Percentiles rank a stretch among this genome's conserved stretches.
phyloP scores from a whole-genome alignment of 2,329 filamentous ascomycete species.

The Ploettnerulaceae sp. region DNA sequence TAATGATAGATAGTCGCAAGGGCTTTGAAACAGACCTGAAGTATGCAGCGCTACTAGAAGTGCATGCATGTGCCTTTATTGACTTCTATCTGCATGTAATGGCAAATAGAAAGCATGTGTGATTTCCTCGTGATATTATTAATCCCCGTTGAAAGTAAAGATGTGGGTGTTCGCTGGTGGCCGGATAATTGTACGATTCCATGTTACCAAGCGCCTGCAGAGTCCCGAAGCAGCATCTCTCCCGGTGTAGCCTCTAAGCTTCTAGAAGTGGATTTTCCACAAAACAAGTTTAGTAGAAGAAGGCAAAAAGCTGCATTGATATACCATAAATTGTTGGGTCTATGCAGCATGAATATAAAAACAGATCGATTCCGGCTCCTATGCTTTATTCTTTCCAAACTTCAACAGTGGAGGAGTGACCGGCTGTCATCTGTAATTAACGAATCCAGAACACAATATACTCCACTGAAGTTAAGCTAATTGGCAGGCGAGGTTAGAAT shows the following conservation, averaged over 20 bases:
- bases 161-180: not conserved
- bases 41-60: slow-evolving; percentile 3
- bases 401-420: too few relatives aligned
- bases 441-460: too few relatives aligned
- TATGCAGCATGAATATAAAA: not conserved
- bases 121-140: not conserved
- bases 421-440: too few relatives aligned
- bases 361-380: too few relatives aligned
- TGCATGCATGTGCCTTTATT: too few relatives aligned
- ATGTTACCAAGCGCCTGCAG: slow-evolving; percentile 1
- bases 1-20: not conserved
- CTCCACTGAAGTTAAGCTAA: too few relatives aligned
- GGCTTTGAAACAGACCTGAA: slow-evolving; percentile 8
- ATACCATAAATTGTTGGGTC: too few relatives aligned
- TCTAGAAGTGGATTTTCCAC: slow-evolving; percentile 7
- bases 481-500: too few relatives aligned
- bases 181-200: slow-evolving; percentile 4
- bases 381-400: too few relatives aligned
- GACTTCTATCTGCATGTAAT: too few relatives aligned
- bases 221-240: not conserved
- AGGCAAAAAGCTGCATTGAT: too few relatives aligned
- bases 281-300: too few relatives aligned
- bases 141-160: not conserved
- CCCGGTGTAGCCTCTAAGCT: not conserved
- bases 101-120: not conserved